Evolutionary conservation across 495 filamentous ascomycete species (phyloP), one percentile per base, ranked within the genome.

Genomic region (Aspergillus ostianus): DNA sequence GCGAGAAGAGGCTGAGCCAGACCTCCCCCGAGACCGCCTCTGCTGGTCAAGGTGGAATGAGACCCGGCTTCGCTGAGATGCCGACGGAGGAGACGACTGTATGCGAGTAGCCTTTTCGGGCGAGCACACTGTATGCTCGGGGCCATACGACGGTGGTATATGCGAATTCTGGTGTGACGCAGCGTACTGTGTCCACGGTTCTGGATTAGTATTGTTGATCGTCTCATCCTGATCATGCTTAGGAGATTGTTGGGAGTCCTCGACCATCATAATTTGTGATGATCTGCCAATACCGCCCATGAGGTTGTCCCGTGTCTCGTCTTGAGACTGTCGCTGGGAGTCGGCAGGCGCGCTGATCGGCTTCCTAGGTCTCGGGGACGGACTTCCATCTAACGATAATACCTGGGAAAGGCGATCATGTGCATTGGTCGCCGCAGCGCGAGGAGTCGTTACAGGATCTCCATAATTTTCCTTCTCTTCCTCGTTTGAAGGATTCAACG

Each of bases 401-500:
- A 63, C 67, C 41, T 82, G 75, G 13, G 79, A 80, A 49, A 78
- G 67, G 10, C 74, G 70, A 56, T 73, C 67, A 53, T 77, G 74
- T 17, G 72, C 69, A 59, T 67, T 76, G 53, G 67, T 66, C 2
- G 70, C 55, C 12, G 72, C 71, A 48, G 61, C 65, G 6, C 70
- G 64, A 18, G 70, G 57, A 41, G 67, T 64, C 36, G 70, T 44
- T 41, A 68, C 53, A 19, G 61, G 60, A 44, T 70, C 70, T 26
- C 70, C 60, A 49, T 69, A 76, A 44, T 83, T 83, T 59, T 83
- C 81, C 56, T 83, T 83, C 53, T 83, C 77, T 47, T 82, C 81
- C 44, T 82, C 80, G 3, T 60, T 72, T 51, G 68, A 67, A 10
- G 65, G 65, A 29, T 67, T 58, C 29, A 59, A 51, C 15, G 73